Percentiles rank a stretch among this genome's conserved stretches.
Conservation (phyloP, 192 early-diverging fungal species). For the Coemansia sp. region DNA sequence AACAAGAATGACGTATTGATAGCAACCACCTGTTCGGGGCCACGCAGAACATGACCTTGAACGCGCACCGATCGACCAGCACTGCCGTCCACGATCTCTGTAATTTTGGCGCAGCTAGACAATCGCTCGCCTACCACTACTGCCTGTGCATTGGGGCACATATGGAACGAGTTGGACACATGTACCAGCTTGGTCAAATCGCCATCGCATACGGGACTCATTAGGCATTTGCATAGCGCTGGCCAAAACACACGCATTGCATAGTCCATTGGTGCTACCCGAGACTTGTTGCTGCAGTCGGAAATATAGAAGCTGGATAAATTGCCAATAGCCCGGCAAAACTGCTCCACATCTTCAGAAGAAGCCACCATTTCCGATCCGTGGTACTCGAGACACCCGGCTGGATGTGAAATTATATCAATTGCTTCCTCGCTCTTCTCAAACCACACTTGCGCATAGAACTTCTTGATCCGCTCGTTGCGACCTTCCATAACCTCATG, state of each 20-base stretch:
- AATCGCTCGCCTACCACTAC: constrained; percentile 35
- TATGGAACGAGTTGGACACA: constrained; percentile 81
- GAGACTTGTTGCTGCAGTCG: background rate
- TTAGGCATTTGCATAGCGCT: constrained; percentile 82
- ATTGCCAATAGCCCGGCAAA: constrained; percentile 74
- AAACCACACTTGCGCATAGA: constrained; percentile 41
- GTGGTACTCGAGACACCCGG: background rate
- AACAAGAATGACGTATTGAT: constrained; percentile 83
- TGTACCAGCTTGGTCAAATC: constrained; percentile 87
- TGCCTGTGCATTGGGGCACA: constrained; percentile 9
- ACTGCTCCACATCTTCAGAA: constrained; percentile 70
- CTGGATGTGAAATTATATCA: constrained; percentile 2
- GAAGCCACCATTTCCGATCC: background rate
- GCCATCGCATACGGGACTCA: constrained; percentile 85
- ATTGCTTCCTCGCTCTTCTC: constrained; percentile 11
- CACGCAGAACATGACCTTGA: constrained; percentile 64
- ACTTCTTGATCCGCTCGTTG: constrained; percentile 78
- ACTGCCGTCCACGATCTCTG: constrained; percentile 74
- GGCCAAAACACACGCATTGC: constrained; percentile 91
- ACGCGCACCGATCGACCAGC: constrained; percentile 85
- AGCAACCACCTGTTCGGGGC: constrained; percentile 64
- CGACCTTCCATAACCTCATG: constrained; percentile 59
- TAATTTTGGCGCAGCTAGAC: constrained; percentile 71
- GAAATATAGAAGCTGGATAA: constrained; percentile 57
- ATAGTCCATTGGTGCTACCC: constrained; percentile 80